Conservation (phyloP, 371 early-diverging fungal genomes). For the Umbelopsis sp. region DNA sequence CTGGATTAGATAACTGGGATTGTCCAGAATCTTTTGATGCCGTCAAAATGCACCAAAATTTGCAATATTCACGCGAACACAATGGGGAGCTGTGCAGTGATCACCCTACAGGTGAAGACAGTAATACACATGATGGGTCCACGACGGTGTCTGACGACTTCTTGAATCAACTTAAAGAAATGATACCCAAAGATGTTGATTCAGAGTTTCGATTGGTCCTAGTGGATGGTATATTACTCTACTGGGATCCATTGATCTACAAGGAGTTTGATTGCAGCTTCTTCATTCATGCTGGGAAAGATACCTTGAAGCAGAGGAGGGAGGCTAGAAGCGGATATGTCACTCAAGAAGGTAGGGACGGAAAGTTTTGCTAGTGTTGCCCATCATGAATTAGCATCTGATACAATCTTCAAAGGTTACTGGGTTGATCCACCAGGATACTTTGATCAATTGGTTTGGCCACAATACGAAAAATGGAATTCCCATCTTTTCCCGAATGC, state of each 20-base stretch:
- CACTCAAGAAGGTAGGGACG: slow-evolving; percentile 72
- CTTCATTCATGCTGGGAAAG: slow-evolving; percentile 63
- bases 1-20: slow-evolving; percentile 83
- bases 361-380: not conserved
- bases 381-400: not conserved
- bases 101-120: slow-evolving; percentile 51
- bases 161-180: slow-evolving; percentile 1
- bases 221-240: slow-evolving; percentile 87
- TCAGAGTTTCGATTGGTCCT: slow-evolving; percentile 53
- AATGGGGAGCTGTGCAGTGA: slow-evolving; percentile 43
- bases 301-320: slow-evolving; percentile 67
- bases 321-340: slow-evolving; percentile 72
- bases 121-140: slow-evolving; percentile 53
- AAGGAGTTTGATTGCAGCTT: slow-evolving; percentile 63
- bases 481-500: slow-evolving; percentile 26
- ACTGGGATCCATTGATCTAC: slow-evolving; percentile 43
- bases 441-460: slow-evolving; percentile 86
- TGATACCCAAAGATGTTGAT: slow-evolving; percentile 12
- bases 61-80: slow-evolving; percentile 43
- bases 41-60: slow-evolving; percentile 39
- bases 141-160: slow-evolving; percentile 8
- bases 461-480: slow-evolving; percentile 69
- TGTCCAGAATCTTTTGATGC: slow-evolving; percentile 81
- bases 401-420: slow-evolving; percentile 41
- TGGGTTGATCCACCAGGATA: slow-evolving; percentile 90